Evolutionary conservation across 495 filamentous ascomycete genomes (phyloP).

Genomic region (Neurospora sp.): DNA sequence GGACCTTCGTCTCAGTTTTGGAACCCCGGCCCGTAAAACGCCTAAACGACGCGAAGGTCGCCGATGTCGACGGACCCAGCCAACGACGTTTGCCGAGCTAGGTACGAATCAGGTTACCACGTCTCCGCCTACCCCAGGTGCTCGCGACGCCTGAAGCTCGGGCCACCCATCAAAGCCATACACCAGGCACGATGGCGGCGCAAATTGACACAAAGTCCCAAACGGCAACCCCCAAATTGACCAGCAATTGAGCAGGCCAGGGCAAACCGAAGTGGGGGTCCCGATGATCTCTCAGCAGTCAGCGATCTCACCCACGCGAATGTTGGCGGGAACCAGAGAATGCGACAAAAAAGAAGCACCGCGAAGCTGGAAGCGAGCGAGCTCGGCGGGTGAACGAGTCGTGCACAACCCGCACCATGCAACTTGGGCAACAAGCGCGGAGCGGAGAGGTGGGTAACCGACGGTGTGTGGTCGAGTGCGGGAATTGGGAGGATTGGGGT

Average conservation of each 20-base stretch:
- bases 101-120: not conserved
- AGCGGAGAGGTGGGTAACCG: not conserved
- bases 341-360: not conserved
- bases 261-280: not conserved
- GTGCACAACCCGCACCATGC: not conserved
- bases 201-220: not conserved
- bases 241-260: not conserved
- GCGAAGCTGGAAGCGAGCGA: not conserved
- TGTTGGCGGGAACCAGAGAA: not conserved
- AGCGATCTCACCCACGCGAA: not conserved
- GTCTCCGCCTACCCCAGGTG: not conserved
- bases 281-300: not conserved
- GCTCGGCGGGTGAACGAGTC: not conserved
- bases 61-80: not conserved
- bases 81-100: not conserved
- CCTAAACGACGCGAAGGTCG: not conserved
- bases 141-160: not conserved
- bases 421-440: not conserved
- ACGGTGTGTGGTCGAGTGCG: not conserved
- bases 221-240: not conserved
- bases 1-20: not conserved
- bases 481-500: not conserved
- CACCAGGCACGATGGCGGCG: not conserved
- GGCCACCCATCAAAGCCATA: not conserved
- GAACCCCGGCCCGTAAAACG: not conserved